Percentiles rank a stretch among this genome's conserved stretches.
Conservation (phyloP, 2,329 filamentous ascomycete species). For the Graphiopsis chlorocephala region DNA sequence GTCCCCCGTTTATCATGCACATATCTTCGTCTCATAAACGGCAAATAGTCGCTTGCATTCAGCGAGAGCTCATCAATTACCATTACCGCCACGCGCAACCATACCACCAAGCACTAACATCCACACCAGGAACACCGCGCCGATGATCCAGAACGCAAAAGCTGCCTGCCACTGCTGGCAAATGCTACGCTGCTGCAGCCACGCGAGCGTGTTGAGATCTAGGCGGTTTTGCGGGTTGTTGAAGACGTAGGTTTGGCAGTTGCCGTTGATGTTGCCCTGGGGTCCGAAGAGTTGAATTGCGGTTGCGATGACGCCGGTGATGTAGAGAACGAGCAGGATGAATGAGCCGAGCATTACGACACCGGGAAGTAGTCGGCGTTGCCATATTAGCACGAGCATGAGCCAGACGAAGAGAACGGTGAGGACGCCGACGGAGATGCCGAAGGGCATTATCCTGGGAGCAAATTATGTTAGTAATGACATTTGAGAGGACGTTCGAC, state of each 20-base stretch:
- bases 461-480: not conserved
- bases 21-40: not conserved
- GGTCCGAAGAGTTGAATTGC: constrained; percentile 60
- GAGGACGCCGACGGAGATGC: constrained; percentile 56
- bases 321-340: constrained; percentile 60
- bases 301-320: constrained; percentile 62
- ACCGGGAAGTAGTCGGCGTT: constrained; percentile 56
- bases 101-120: constrained; percentile 58
- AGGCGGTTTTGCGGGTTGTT: constrained; percentile 46
- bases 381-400: constrained; percentile 55
- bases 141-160: constrained; percentile 63
- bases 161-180: constrained; percentile 63
- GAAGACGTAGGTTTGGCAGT: constrained; percentile 59
- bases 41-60: not conserved
- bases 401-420: constrained; percentile 58
- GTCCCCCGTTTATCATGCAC: constrained; percentile 4
- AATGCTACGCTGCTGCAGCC: constrained; percentile 61
- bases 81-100: constrained; percentile 31
- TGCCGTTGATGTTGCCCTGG: constrained; percentile 55
- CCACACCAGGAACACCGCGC: constrained; percentile 62
- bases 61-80: constrained; percentile 1
- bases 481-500: not conserved
- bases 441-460: constrained; percentile 62
- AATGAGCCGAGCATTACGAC: constrained; percentile 60
- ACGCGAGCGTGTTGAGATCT: constrained; percentile 57